Base-by-base conservation (phyloP, 768 basidiomycete genomes). In the Mycena galericulata region DNA sequence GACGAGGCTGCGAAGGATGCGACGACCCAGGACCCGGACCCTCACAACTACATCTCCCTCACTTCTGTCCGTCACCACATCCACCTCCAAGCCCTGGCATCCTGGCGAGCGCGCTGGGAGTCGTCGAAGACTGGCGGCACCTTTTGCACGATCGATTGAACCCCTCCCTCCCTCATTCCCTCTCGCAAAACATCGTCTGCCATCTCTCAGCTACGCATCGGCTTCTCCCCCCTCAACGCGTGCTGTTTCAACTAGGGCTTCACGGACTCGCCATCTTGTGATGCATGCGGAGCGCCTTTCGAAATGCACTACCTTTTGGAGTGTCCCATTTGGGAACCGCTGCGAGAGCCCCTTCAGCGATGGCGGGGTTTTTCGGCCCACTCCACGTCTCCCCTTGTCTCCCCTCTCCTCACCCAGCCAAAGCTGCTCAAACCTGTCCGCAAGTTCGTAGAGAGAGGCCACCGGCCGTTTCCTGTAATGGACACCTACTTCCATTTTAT, bases 301-400 rank as follows among this genome's bases (percentile, higher is more conserved):
- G 56, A 57, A 27, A 41, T 40, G 3, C 56, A 57, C 27, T 57
- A 8, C 41, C 40, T 57, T 22, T 40, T 57, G 24, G 56, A 14
- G 17, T 57, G 36, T n/a, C 56, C 56, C 5, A 18, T 40, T 4
- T 57, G 56, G 56, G 56, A 57, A n/a, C 56, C 38, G 15, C 22
- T 43, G 4, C 56, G 56, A 2, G 40, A 41, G n/a, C 26, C 56
- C 3, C 27, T 57, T 29, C 41, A 14, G 27, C n/a, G n/a, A n/a
- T n/a, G 17, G 15, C 3, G 14, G 17, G 56, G n/a, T n/a, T n/a
- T n/a, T n/a, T n/a, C 56, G 24, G 56, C 40, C 7, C 27, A 27
- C 10, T 57, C 8, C 56, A 57, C 40, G 15, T 57, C 40, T 15
- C n/a, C n/a, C n/a, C n/a, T n/a, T n/a, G n/a, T n/a, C n/a, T n/a